phyloP scores from a whole-genome alignment of 441 rosid species.

The Croton laevigatus region DNA sequence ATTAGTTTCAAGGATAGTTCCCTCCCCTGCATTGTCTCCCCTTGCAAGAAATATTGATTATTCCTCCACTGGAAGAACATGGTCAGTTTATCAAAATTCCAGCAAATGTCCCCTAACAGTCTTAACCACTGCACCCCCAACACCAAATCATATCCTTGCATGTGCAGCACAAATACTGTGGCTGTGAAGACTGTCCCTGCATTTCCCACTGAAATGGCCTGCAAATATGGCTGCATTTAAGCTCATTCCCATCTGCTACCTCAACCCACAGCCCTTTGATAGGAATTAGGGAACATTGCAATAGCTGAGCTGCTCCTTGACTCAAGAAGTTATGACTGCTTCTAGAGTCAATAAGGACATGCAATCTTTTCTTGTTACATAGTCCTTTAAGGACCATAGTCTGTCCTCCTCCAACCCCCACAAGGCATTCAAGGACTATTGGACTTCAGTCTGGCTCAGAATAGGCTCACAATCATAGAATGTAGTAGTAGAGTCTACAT shows the following conservation, averaged over 20 bases:
- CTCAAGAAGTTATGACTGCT: background rate
- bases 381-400: background rate
- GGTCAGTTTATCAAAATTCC: background rate
- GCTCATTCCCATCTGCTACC: background rate
- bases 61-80: background rate
- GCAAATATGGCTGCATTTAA: background rate
- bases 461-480: too few relatives aligned
- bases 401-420: background rate
- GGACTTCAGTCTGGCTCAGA: too few relatives aligned
- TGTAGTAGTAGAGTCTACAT: too few relatives aligned
- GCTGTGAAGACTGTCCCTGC: background rate
- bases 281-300: background rate
- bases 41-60: background rate
- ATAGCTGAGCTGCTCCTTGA: background rate
- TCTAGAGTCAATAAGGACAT: background rate
- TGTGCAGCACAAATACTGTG: background rate
- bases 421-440: background rate
- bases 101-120: background rate
- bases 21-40: background rate
- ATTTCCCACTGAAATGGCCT: background rate
- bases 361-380: background rate
- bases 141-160: background rate
- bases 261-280: background rate
- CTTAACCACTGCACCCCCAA: background rate
- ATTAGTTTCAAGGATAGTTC: too few relatives aligned